phyloP scores from a whole-genome alignment of 2,329 filamentous ascomycete species.

The Calcarisporium arbuscula region DNA sequence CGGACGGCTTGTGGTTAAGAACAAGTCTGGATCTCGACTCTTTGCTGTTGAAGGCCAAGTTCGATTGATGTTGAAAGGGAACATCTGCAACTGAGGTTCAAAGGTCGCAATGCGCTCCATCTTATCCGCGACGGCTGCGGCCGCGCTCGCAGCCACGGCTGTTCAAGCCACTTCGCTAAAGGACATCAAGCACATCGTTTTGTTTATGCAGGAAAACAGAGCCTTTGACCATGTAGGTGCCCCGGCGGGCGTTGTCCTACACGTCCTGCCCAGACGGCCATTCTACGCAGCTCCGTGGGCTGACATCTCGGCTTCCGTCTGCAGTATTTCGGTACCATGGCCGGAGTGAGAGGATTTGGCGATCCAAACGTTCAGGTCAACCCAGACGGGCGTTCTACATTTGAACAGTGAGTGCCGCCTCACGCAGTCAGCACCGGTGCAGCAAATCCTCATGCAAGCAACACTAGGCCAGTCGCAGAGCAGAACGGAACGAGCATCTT shows the following conservation, averaged over 20 bases:
- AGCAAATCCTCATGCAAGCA: too few species aligned
- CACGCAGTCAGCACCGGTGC: too few species aligned
- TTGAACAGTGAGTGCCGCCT: slow-evolving; percentile 37
- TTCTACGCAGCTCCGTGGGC: too few species aligned
- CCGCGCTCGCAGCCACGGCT: slow-evolving; percentile 14
- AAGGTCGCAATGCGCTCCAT: slow-evolving; percentile 5
- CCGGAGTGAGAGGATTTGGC: slow-evolving; percentile 46
- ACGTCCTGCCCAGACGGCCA: too few species aligned
- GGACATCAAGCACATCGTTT: slow-evolving; percentile 50
- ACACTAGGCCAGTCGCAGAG: slow-evolving; percentile 30
- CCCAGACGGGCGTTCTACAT: slow-evolving; percentile 33
- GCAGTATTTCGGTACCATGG: slow-evolving; percentile 49
- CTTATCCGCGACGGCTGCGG: neutral
- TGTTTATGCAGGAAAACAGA: slow-evolving; percentile 46
- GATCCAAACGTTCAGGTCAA: slow-evolving; percentile 28
- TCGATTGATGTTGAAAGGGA: too few species aligned
- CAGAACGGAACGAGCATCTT: slow-evolving; percentile 37
- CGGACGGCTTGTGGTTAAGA: too few species aligned
- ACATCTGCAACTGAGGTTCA: too few species aligned
- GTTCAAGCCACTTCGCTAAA: slow-evolving; percentile 31
- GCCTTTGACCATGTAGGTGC: slow-evolving; percentile 25
- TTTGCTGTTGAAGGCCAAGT: too few species aligned
- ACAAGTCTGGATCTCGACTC: too few species aligned
- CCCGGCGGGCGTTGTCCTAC: too few species aligned
- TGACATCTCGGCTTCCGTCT: neutral